Evolutionary conservation across 73 alveolate genomes (phyloP).

Genomic region (Tetrahymena malaccensis): DNA sequence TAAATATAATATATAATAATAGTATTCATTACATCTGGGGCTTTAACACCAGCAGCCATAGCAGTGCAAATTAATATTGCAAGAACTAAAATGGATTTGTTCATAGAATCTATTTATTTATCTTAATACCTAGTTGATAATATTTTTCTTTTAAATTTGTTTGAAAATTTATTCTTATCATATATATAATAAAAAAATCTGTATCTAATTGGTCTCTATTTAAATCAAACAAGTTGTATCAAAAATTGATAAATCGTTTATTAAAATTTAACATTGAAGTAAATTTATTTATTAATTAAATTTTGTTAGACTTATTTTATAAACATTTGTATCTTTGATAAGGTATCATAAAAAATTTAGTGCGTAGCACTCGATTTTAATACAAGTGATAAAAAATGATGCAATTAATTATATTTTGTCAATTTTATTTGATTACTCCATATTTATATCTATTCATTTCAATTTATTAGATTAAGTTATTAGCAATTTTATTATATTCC

Average conservation of each 20-base stretch:
- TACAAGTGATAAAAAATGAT: no score
- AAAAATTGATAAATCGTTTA: neutral
- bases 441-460: no score
- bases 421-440: no score
- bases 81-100: neutral
- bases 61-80: neutral
- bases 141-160: neutral
- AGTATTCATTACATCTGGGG: neutral
- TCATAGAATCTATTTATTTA: neutral
- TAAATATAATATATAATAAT: neutral
- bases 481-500: no score
- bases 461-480: no score
- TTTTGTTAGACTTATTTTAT: neutral
- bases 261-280: neutral
- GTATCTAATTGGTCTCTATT: no score
- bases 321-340: neutral
- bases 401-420: no score
- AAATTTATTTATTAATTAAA: no score
- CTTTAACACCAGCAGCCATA: neutral
- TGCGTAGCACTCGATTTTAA: neutral
- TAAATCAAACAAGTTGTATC: neutral
- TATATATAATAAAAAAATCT: no score
- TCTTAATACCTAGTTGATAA: neutral
- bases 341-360: no score
- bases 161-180: neutral